Percentiles rank a stretch among this genome's conserved stretches.
Evolutionary conservation across 2,329 filamentous ascomycete genomes (phyloP).

Genomic region (Teratosphaeria viscida): DNA sequence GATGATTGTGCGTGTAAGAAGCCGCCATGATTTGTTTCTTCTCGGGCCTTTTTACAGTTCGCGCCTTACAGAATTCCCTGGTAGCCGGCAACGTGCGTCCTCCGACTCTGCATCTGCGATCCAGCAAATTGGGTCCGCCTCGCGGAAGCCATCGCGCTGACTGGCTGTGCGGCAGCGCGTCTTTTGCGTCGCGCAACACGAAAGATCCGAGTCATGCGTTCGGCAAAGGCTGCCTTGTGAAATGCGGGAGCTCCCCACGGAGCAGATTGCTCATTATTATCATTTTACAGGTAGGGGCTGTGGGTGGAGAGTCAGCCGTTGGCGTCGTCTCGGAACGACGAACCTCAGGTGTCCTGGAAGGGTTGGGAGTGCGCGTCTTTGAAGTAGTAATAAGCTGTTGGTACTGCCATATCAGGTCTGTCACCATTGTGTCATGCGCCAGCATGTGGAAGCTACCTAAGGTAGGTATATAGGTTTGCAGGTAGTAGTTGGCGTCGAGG

Average conservation of each 20-base stretch:
- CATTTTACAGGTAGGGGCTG: neutral
- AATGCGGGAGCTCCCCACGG: neutral
- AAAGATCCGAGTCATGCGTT: neutral
- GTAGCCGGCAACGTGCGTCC: neutral
- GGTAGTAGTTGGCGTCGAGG: too few relatives aligned
- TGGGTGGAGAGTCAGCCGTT: neutral
- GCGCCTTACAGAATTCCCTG: neutral
- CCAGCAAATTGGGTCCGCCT: neutral
- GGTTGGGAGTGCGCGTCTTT: neutral
- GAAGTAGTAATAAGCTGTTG: too few relatives aligned
- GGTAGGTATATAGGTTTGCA: too few relatives aligned
- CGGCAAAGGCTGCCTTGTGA: neutral
- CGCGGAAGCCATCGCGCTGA: neutral
- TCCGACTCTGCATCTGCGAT: neutral
- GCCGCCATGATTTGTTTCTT: neutral
- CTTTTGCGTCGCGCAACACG: neutral
- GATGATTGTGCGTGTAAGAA: neutral
- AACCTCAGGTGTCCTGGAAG: neutral
- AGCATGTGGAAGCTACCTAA: too few relatives aligned
- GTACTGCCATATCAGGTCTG: too few relatives aligned
- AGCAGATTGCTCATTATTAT: too few relatives aligned
- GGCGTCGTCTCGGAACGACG: neutral
- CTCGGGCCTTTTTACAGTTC: neutral
- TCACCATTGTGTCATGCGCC: too few relatives aligned
- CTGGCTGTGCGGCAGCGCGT: neutral